These are phyloP conservation scores for Amphibolis antarctica DNA, from an alignment of 106 monocot genomes.

Conservation along the genomic window DNA sequence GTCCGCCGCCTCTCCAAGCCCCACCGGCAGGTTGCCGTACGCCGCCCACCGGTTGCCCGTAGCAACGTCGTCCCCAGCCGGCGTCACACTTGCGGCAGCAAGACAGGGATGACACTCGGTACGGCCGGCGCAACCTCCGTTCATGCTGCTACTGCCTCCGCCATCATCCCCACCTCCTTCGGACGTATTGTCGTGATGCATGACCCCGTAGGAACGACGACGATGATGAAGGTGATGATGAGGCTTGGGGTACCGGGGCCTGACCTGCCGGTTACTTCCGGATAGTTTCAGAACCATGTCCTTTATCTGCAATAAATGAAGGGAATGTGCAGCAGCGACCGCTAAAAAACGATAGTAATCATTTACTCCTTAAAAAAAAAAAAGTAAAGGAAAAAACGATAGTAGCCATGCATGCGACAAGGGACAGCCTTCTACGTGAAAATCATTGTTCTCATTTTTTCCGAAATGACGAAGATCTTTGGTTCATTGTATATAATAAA, in stretches of 20 bases:
- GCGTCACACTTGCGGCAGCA: constrained; percentile 14
- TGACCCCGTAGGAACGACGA: constrained; percentile 9
- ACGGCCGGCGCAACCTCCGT: constrained; percentile 4
- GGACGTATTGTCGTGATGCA: constrained; percentile 17
- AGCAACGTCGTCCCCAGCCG: constrained; percentile 71
- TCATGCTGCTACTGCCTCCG: background rate
- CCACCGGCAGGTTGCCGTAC: constrained; percentile 16
- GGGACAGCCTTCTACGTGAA: background rate
- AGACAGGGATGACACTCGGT: constrained; percentile 21
- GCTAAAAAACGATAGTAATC: no score
- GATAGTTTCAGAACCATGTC: constrained; percentile 89
- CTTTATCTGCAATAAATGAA: constrained; percentile 74
- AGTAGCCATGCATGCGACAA: background rate
- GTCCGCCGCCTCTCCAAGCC: constrained; percentile 31
- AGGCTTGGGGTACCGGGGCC: constrained; percentile 10
- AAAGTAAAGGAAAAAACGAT: no score
- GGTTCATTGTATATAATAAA: no score
- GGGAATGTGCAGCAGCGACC: no score
- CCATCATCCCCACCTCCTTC: constrained; percentile 8
- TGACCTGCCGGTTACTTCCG: constrained; percentile 48
- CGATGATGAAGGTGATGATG: constrained; percentile 5
- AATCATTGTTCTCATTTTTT: no score
- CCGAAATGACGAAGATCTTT: no score
- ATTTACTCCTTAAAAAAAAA: no score
- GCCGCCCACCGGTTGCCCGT: background rate